phyloP scores from a whole-genome alignment of 2,329 filamentous ascomycete species.

The Cryoendolithus antarcticus region DNA sequence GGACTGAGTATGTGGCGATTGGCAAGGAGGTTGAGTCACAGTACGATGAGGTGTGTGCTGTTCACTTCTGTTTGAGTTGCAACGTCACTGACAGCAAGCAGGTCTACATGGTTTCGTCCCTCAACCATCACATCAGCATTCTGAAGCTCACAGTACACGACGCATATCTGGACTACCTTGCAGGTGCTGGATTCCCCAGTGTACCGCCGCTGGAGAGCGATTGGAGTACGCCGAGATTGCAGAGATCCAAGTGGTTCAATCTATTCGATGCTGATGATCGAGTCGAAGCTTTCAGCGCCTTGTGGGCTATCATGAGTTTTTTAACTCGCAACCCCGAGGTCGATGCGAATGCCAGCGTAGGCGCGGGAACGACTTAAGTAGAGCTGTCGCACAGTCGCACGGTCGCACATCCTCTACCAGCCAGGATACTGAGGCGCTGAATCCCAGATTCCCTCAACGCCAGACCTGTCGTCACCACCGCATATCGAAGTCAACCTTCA shows the following conservation, averaged over 20 bases:
- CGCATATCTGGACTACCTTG: slow-evolving; percentile 44
- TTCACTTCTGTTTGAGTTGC: no score
- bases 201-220: slow-evolving; percentile 22
- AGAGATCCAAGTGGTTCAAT: slow-evolving; percentile 48
- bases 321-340: slow-evolving; percentile 23
- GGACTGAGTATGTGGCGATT: slow-evolving; percentile 43
- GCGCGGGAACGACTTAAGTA: no score
- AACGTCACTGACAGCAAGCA: slow-evolving; percentile 16
- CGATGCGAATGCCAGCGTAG: background rate
- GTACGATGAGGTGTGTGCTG: slow-evolving; percentile 33
- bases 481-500: no score
- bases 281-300: slow-evolving; percentile 40
- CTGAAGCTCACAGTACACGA: slow-evolving; percentile 46
- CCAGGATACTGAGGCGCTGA: no score
- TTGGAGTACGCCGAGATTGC: slow-evolving; percentile 42
- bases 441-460: no score
- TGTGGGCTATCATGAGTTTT: slow-evolving; percentile 48
- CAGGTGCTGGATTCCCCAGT: slow-evolving; percentile 27
- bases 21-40: slow-evolving; percentile 33
- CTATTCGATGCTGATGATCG: slow-evolving; percentile 43
- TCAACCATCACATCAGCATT: slow-evolving; percentile 51
- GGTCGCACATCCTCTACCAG: no score
- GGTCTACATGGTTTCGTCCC: slow-evolving; percentile 49
- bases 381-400: no score
- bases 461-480: no score